A percentile compares a stretch with the other conserved stretches of the same genome.
phyloP scores from a whole-genome alignment of 2,329 filamentous ascomycete species.

The Microcyclospora tardicrescens region DNA sequence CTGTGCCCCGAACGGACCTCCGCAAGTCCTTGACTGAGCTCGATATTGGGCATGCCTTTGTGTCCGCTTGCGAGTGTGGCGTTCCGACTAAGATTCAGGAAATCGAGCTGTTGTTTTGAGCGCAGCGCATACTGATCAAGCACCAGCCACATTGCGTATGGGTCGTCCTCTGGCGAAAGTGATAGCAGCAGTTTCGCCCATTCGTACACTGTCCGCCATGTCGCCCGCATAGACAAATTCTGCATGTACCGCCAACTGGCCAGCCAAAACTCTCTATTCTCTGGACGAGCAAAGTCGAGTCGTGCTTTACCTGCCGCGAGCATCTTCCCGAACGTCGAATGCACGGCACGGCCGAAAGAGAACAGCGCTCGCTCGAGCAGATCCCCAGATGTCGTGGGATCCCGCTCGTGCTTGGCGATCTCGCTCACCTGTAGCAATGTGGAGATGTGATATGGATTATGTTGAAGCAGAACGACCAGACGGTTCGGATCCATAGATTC shows the following conservation, averaged over 20 bases:
- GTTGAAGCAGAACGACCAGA: constrained; percentile 61
- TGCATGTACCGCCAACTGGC: constrained; percentile 79
- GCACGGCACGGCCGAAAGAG: constrained; percentile 77
- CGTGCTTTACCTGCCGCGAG: constrained; percentile 67
- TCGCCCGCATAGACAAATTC: constrained; percentile 79
- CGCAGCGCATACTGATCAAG: constrained; percentile 78
- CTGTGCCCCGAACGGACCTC: constrained; percentile 57
- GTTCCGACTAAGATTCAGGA: constrained; percentile 54
- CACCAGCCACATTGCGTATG: constrained; percentile 68
- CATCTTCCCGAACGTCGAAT: constrained; percentile 66
- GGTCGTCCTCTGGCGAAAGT: constrained; percentile 59
- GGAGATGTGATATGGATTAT: constrained; percentile 80
- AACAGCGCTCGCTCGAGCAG: constrained; percentile 85
- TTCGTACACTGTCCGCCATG: constrained; percentile 82
- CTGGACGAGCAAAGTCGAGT: constrained; percentile 65
- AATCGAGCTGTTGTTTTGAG: constrained; percentile 61
- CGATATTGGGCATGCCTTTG: constrained; percentile 53
- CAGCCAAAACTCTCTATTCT: constrained; percentile 89
- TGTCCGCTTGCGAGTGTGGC: constrained; percentile 35
- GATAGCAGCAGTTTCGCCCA: constrained; percentile 79
- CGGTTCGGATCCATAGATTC: constrained; percentile 71
- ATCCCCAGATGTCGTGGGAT: constrained; percentile 74
- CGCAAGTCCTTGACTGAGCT: constrained; percentile 65
- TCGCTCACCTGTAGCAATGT: constrained; percentile 88
- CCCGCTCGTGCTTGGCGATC: constrained; percentile 81